Evolutionary conservation across 2,329 filamentous ascomycete species (phyloP), one percentile per base, ranked within the genome.

Genomic region (Cercospora zeina): DNA sequence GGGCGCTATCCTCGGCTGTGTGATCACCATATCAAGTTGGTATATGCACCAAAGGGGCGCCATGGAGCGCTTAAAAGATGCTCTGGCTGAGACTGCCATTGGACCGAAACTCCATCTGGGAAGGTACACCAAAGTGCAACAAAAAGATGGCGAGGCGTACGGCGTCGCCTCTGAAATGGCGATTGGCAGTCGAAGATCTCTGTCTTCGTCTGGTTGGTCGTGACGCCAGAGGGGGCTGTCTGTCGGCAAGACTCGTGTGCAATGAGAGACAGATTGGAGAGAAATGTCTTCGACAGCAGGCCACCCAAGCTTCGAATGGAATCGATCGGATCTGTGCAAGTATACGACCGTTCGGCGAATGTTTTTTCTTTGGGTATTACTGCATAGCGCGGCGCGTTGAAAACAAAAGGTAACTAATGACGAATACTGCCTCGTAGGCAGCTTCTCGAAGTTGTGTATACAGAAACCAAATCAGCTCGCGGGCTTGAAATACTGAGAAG

Each of bases 71-170:
- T 13, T 30, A 6, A 58, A 34, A 36, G 45, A 58, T 36, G 42
- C 21, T 16, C 9, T 58, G 16, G 33, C 45, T 6, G 30, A 39
- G 8, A 62, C 45, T 34, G 36, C 37, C 9, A 39, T 62, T n/a
- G 61, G 61, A 33, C 55, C 61, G 14, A 58, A 39, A 50, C 27
- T 62, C 13, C 34, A 49, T 55, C 31, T 62, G 6, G 50, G 37
- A 24, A 51, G 34, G 37, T 62, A 62, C 42, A 55, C 56, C 21
- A 59, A 49, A 37, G 27, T 62, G 19, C 50, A 37, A 24, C 55
- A 55, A 27, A 59, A 62, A 30, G 61, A 58, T n/a, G 7, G 21
- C n/a, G 47, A 31, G 4, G 4, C 13, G 14, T 51, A 51, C 10
- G 47, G 47, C 2, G 14, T 51, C 8, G 24, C 24, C 30, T 51